These are phyloP conservation scores for Aspergillus sp. DNA, from an alignment of 2,329 filamentous ascomycete genomes.

Conservation along the genomic window DNA sequence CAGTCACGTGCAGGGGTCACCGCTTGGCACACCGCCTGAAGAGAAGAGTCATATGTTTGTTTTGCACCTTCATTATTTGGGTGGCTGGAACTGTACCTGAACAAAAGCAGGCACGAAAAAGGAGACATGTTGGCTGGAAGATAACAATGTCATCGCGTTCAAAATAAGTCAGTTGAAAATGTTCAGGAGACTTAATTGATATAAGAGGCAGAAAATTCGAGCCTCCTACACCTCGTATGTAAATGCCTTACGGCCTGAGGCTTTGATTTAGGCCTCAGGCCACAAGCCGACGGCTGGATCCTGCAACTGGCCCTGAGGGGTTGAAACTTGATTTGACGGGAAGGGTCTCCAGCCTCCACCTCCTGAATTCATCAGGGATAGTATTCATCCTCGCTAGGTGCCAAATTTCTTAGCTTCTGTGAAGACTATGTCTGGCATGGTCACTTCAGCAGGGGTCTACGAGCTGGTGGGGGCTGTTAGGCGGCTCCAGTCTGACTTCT, in stretches of 20 bases:
- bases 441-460: background rate
- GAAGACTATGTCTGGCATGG: background rate
- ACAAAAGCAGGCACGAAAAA: background rate
- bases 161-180: background rate
- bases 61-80: background rate
- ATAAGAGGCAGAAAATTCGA: background rate
- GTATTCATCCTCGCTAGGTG: background rate
- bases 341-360: background rate
- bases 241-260: background rate
- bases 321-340: background rate
- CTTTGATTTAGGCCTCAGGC: background rate
- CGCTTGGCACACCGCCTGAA: conserved; percentile 19
- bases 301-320: background rate
- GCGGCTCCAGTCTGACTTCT: background rate
- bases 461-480: background rate
- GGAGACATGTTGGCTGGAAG: background rate
- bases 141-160: background rate
- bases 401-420: background rate
- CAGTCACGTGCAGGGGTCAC: conserved; percentile 21
- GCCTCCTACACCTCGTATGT: background rate
- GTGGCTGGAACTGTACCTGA: background rate
- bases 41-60: conserved; percentile 7
- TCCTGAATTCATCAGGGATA: background rate
- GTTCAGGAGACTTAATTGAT: background rate
- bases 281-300: background rate